Base-by-base conservation (phyloP, 108 stramenopile genomes). In the Cyclostephanos tholiformis region DNA sequence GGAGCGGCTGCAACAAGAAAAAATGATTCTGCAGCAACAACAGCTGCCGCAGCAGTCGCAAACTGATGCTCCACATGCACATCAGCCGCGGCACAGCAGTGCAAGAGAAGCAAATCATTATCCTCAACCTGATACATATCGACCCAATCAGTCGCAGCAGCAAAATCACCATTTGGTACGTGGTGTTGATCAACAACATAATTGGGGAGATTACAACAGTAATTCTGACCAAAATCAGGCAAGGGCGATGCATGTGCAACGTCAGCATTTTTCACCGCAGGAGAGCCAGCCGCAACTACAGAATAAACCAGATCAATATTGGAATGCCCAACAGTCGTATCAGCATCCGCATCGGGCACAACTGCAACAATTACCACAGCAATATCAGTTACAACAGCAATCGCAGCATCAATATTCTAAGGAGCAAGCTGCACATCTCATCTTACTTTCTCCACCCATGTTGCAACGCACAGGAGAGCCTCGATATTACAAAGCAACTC, bases 1-100 rank as follows among this genome's bases (percentile, higher is more conserved):
- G 53, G 75, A 76, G 57, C 41, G 71, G 23, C 71, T 63, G 52
- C 71, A 64, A 58, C 65, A 53, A 8, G 67, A 73, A 35, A 38
- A 62, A 62, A 36, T 38, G 17, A n/a, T 22, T 39, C 36, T 4
- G 61, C 61, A 41, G 36, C 39, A 62, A 20, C 61, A 62, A 22
- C 61, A 62, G 61, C 61, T 43, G n/a, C 41, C 9, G 17, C 61
- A 39, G 23, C 61, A 62, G 38, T 38, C 36, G 22, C 61, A 43
- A 62, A 12, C 53, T 1, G 53, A 55, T 0, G 53, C 53, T 27
- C 26, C 61, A 36, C 19, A 7, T 41, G n/a, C 61, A 22, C 30
- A 38, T 4, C 26, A 23, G 36, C 41, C n/a, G n/a, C 61, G 43
- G n/a, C 59, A 60, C 6, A 27, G 17, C 44, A 16, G 16, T 46